Percentiles rank a stretch among this genome's conserved stretches.
These are phyloP conservation scores for Globisporangium polare DNA, from an alignment of 352 stramenopile species.

Conservation along the genomic window DNA sequence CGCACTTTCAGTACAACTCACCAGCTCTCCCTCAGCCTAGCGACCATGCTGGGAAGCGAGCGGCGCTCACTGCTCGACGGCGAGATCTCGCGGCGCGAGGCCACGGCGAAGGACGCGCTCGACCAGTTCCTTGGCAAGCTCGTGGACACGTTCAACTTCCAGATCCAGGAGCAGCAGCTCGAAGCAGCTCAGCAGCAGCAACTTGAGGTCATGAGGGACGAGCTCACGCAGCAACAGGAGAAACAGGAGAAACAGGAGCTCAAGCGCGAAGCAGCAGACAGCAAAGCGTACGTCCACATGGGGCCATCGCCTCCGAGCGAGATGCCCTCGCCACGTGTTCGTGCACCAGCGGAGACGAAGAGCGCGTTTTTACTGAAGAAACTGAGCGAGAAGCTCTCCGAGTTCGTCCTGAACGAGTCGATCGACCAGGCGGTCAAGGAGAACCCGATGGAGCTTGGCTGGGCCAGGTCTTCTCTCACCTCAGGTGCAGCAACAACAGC, in stretches of 20 bases:
- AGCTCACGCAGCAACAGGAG: neutral
- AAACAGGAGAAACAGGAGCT: neutral
- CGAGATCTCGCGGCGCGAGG: conserved; percentile 22
- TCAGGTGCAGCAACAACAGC: neutral
- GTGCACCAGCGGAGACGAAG: neutral
- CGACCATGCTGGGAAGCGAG: conserved; percentile 23
- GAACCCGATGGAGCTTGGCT: conserved; percentile 26
- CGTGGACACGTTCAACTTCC: conserved; percentile 37
- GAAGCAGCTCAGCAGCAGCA: neutral
- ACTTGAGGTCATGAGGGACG: neutral
- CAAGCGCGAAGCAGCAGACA: neutral
- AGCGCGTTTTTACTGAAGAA: conserved; percentile 7
- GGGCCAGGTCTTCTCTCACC: conserved; percentile 4
- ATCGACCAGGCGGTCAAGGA: conserved; percentile 7
- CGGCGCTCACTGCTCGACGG: conserved; percentile 34
- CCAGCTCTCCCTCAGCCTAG: neutral
- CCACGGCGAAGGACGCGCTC: conserved; percentile 17
- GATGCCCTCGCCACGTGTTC: conserved; percentile 14
- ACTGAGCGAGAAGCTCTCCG: conserved; percentile 23
- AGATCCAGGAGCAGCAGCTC: conserved; percentile 19
- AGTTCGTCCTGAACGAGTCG: conserved; percentile 24
- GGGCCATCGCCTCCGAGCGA: conserved; percentile 6
- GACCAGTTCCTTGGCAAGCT: conserved; percentile 34
- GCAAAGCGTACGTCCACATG: neutral
- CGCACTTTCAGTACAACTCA: neutral